Conservation (phyloP, 164 flowering plant species). For the Houttuynia cordata region DNA sequence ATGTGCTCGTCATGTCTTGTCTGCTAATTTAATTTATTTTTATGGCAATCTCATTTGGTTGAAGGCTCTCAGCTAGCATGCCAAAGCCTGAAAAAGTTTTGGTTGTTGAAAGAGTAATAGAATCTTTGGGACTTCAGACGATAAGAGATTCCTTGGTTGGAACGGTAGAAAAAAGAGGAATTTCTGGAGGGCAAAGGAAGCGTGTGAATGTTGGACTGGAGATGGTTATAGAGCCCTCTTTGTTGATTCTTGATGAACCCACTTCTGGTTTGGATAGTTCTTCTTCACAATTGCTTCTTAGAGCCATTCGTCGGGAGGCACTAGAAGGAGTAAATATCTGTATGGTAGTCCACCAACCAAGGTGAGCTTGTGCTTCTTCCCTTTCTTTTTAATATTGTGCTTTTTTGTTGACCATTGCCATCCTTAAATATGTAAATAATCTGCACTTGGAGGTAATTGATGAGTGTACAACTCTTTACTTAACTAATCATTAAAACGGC, state of each 20-base stretch:
- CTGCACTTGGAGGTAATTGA: no score
- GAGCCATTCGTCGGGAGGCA: conserved; percentile 97
- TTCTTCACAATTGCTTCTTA: conserved; percentile 77
- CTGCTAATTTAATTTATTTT: not conserved
- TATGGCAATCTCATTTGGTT: not conserved
- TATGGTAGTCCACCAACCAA: conserved; percentile 97
- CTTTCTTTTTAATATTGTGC: not conserved
- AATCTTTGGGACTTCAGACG: conserved; percentile 77
- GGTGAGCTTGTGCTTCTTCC: conserved; percentile 24
- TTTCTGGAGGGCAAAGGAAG: conserved; percentile 98
- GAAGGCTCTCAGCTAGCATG: conserved; percentile 64
- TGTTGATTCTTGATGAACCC: conserved; percentile 89
- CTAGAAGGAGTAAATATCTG: conserved; percentile 93
- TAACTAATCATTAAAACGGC: no score
- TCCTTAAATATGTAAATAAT: not conserved
- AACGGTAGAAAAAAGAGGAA: conserved; percentile 95
- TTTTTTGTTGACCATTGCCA: no score
- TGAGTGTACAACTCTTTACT: no score
- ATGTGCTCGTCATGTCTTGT: not conserved
- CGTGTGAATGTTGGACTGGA: conserved; percentile 95
- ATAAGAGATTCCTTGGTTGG: conserved; percentile 90
- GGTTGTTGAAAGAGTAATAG: conserved; percentile 90
- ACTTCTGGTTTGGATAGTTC: conserved; percentile 97
- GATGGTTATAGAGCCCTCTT: conserved; percentile 99
- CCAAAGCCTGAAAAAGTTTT: conserved; percentile 78